These are phyloP conservation scores for Pseudocohnilembus persalinus DNA, from an alignment of 169 alveolate species.

Conservation along the genomic window DNA sequence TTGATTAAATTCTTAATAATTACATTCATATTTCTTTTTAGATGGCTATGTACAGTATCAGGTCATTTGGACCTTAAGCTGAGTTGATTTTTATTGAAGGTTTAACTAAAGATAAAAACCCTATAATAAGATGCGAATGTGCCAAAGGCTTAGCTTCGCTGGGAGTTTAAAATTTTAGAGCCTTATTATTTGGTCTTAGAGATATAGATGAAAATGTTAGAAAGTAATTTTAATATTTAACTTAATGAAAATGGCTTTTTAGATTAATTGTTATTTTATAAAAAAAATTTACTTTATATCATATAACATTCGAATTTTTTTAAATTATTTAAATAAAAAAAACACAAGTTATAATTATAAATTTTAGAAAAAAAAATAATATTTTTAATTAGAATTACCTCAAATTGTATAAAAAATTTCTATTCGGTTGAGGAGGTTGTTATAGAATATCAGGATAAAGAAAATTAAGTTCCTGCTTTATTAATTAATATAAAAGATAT, in stretches of 20 bases:
- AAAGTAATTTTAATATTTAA: conserved; percentile 31
- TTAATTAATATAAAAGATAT: neutral
- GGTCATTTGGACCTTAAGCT: conserved; percentile 74
- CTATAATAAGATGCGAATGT: conserved; percentile 64
- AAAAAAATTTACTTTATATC: too few relatives aligned
- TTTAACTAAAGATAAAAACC: conserved; percentile 67
- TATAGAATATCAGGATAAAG: neutral
- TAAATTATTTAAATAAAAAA: too few relatives aligned
- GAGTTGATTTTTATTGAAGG: conserved; percentile 78
- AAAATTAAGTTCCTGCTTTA: neutral
- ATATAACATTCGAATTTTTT: too few relatives aligned
- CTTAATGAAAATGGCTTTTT: neutral
- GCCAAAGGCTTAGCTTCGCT: conserved; percentile 69
- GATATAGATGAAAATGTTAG: conserved; percentile 66
- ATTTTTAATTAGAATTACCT: neutral
- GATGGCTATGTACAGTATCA: conserved; percentile 61
- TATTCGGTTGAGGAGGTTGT: neutral
- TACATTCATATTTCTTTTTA: too few relatives aligned
- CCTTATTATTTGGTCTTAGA: conserved; percentile 67
- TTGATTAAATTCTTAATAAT: neutral
- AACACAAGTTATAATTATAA: too few relatives aligned
- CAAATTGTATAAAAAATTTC: neutral
- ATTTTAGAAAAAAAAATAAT: too few relatives aligned
- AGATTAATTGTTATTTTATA: too few relatives aligned
- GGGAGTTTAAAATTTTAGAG: conserved; percentile 69